phyloP scores from a whole-genome alignment of 805 yeast species.

The Cyberlindnera americana region DNA sequence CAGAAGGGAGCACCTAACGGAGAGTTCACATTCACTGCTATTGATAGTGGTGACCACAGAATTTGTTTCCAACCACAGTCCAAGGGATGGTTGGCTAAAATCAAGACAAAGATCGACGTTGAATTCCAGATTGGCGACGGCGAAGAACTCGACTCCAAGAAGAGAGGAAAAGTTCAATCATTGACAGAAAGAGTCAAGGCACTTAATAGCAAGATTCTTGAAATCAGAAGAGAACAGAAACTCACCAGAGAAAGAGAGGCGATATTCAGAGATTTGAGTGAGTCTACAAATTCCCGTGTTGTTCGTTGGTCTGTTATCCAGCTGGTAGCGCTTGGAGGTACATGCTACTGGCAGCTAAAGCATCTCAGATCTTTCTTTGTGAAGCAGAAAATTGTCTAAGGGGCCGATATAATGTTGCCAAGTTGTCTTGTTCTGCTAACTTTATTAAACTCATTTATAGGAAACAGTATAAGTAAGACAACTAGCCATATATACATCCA shows the following conservation, averaged over 20 bases:
- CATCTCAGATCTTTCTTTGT: slow-evolving; percentile 75
- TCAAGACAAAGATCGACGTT: slow-evolving; percentile 53
- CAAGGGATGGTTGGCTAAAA: slow-evolving; percentile 61
- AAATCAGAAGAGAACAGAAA: slow-evolving; percentile 62
- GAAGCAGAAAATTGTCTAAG: slow-evolving; percentile 54
- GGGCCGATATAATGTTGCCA: too few species aligned
- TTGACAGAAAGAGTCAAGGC: slow-evolving; percentile 55
- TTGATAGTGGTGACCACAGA: slow-evolving; percentile 75
- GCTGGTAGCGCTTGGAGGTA: slow-evolving; percentile 56
- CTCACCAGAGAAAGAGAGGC: slow-evolving; percentile 75
- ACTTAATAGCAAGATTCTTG: slow-evolving; percentile 52
- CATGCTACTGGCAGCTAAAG: slow-evolving; percentile 71
- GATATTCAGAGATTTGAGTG: slow-evolving; percentile 66
- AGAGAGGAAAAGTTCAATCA: slow-evolving; percentile 50
- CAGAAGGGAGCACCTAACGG: slow-evolving; percentile 65
- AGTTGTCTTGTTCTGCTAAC: too few species aligned
- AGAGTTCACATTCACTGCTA: slow-evolving; percentile 69
- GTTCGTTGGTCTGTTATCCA: slow-evolving; percentile 74
- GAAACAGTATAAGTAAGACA: too few species aligned
- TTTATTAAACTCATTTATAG: too few species aligned
- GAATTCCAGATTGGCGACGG: slow-evolving; percentile 69
- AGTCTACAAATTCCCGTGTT: slow-evolving; percentile 63
- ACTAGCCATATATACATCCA: too few species aligned
- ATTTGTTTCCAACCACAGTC: slow-evolving; percentile 57
- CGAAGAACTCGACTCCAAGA: slow-evolving; percentile 62